A percentile compares a stretch with the other conserved stretches of the same genome.
These are phyloP conservation scores for Dactylellina sp. DNA, from an alignment of 2,329 filamentous ascomycete species.

Conservation along the genomic window DNA sequence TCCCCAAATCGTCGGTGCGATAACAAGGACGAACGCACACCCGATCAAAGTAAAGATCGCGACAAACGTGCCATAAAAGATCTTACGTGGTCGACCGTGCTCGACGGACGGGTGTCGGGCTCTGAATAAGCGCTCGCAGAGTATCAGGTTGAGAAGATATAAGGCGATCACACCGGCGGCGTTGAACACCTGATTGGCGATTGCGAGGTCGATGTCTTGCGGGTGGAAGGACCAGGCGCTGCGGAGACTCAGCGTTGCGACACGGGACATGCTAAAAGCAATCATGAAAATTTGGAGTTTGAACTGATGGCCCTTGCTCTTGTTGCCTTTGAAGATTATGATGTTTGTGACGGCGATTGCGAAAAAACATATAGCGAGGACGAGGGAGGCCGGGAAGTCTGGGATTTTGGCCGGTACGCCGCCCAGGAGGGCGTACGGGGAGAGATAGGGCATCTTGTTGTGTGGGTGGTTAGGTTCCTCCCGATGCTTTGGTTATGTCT, in stretches of 20 bases:
- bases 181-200: constrained; percentile 77
- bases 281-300: constrained; percentile 55
- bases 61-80: constrained; percentile 69
- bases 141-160: constrained; percentile 81
- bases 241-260: constrained; percentile 67
- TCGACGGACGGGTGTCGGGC: constrained; percentile 72
- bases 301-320: constrained; percentile 66
- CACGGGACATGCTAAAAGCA: constrained; percentile 60
- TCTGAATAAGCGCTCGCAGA: constrained; percentile 79
- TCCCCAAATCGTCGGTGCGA: constrained; percentile 40
- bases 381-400: constrained; percentile 50
- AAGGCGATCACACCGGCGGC: constrained; percentile 79
- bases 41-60: constrained; percentile 71
- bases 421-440: constrained; percentile 37
- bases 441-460: constrained; percentile 33
- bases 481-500: neutral
- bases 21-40: constrained; percentile 40
- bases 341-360: constrained; percentile 54
- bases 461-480: constrained; percentile 4
- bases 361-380: constrained; percentile 47
- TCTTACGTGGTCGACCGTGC: constrained; percentile 67
- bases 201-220: constrained; percentile 65
- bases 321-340: constrained; percentile 46
- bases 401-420: constrained; percentile 52
- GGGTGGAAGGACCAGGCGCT: constrained; percentile 69